A percentile compares a stretch with the other conserved stretches of the same genome.
These are phyloP conservation scores for Blastocystis sp. DNA, from an alignment of 352 stramenopile genomes.

Conservation along the genomic window DNA sequence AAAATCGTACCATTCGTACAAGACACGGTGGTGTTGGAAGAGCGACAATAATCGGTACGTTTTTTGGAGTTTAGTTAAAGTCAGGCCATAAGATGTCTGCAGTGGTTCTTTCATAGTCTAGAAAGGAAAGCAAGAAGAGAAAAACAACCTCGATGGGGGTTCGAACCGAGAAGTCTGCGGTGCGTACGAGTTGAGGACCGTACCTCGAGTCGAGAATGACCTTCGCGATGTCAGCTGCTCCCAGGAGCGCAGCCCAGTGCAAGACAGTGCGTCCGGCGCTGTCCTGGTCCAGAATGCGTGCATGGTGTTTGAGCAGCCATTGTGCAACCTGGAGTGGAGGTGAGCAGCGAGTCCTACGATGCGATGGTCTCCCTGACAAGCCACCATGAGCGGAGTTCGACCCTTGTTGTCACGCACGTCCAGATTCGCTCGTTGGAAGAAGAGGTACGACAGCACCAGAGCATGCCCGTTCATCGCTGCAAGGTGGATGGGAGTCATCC, in stretches of 20 bases:
- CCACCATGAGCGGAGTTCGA: conserved; percentile 42
- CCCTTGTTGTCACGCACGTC: conserved; percentile 60
- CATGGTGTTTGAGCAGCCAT: conserved; percentile 26
- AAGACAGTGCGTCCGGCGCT: conserved; percentile 27
- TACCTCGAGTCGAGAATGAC: conserved; percentile 29
- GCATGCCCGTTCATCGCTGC: neutral
- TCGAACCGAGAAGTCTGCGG: conserved; percentile 25
- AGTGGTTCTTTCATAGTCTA: neutral
- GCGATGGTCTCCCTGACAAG: neutral
- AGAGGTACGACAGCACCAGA: conserved; percentile 33
- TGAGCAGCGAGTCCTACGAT: neutral
- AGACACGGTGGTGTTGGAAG: neutral
- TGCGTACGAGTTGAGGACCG: conserved; percentile 22
- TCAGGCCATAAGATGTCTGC: neutral
- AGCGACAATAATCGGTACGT: neutral
- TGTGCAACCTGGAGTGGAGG: neutral
- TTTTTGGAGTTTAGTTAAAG: neutral
- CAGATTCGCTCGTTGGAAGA: neutral
- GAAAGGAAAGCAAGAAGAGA: neutral
- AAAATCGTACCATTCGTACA: conserved; percentile 15
- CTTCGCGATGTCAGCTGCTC: neutral
- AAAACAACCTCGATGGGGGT: neutral
- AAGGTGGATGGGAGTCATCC: conserved; percentile 42
- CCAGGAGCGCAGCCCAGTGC: neutral
- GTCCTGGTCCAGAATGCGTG: conserved; percentile 50